Percentiles rank a stretch among this genome's conserved stretches.
Evolutionary conservation across 139 green algal species (phyloP).

Genomic region (Chlorella sorokiniana): DNA sequence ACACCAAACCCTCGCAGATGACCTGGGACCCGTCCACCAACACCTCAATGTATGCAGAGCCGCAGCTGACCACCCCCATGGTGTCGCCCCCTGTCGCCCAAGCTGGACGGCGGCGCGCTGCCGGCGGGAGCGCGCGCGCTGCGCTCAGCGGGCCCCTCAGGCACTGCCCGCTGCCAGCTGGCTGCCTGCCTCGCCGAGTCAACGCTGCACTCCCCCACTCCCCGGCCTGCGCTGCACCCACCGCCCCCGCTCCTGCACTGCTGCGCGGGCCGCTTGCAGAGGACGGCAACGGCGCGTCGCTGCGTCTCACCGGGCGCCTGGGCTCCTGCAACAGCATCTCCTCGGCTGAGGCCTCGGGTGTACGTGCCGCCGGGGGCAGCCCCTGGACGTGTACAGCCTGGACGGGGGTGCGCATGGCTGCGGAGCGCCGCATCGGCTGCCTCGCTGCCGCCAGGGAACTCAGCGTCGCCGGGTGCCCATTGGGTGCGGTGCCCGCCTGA

Average conservation of each 20-base stretch:
- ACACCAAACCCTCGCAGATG: slow-evolving; percentile 64
- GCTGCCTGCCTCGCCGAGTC: not conserved
- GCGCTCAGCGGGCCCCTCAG: slow-evolving; percentile 15
- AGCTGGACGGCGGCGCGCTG: slow-evolving; percentile 18
- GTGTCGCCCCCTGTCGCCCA: slow-evolving; percentile 60
- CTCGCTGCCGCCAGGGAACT: too few species aligned
- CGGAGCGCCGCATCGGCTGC: not conserved
- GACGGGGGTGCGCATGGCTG: not conserved
- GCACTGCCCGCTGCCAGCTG: not conserved
- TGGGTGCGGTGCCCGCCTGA: too few species aligned
- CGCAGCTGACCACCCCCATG: slow-evolving; percentile 38
- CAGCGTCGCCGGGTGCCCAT: too few species aligned
- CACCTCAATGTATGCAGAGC: slow-evolving; percentile 26
- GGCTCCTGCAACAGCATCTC: slow-evolving; percentile 34
- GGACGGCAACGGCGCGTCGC: slow-evolving; percentile 17
- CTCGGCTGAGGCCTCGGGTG: slow-evolving; percentile 1
- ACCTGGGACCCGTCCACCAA: slow-evolving; percentile 66
- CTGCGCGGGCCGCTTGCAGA: not conserved
- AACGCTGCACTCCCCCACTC: too few species aligned
- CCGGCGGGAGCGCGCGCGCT: slow-evolving; percentile 11
- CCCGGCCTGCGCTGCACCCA: not conserved
- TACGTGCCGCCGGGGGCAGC: not conserved
- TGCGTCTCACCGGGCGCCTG: slow-evolving; percentile 19
- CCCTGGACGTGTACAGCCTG: slow-evolving; percentile 2
- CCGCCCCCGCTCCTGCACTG: not conserved